Base-by-base conservation (phyloP, 2,329 filamentous ascomycete species). In the Pseudonectria buxi region DNA sequence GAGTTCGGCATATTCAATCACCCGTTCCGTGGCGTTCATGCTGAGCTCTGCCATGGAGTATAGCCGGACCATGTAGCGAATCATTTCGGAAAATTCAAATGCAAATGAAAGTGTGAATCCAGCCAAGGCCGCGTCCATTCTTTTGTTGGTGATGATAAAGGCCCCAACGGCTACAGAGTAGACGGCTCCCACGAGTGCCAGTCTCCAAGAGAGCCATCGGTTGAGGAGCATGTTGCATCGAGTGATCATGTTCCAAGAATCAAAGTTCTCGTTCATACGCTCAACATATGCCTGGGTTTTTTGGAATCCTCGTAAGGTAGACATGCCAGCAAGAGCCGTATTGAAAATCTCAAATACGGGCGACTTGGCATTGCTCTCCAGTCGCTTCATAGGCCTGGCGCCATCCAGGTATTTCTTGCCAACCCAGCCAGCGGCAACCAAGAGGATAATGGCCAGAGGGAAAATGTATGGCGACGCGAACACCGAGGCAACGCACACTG, bases 291-390 rank as follows among this genome's bases (percentile, higher is more conserved):
- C 68, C 14, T 76, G 67, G 0, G 69, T 64, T 63, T 86, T 87
- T 44, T 78, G 77, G 46, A 85, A 90, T 0, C 82, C 81, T 10
- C 86, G 76, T 34, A 92, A 86, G 0, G 85, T 89, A 2, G 76
- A 69, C 13, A 92, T 75, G 5, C 86, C 86, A 0, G 75, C 72
- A 9, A 90, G 70, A 0, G 82, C 76, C 1, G 82, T 78, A 10
- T 80, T 81, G 49, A 90, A 89, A 43, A 86, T 78, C 55, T 90
- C 85, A 48, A 87, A 89, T 1, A 90, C 78, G 0, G 86, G 86
- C 0, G 80, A 85, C 58, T 87, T 89, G 36, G 78, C 74, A 3
- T 74, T 86, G 45, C 80, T 86, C 57, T 90, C 85, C 1, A 90
- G 71, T 5, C 86, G 72, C 62, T 89, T 90, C 41, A 83, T 71